Evolutionary conservation across 345 rosid species (phyloP).

Genomic region (Luvunga scandens): DNA sequence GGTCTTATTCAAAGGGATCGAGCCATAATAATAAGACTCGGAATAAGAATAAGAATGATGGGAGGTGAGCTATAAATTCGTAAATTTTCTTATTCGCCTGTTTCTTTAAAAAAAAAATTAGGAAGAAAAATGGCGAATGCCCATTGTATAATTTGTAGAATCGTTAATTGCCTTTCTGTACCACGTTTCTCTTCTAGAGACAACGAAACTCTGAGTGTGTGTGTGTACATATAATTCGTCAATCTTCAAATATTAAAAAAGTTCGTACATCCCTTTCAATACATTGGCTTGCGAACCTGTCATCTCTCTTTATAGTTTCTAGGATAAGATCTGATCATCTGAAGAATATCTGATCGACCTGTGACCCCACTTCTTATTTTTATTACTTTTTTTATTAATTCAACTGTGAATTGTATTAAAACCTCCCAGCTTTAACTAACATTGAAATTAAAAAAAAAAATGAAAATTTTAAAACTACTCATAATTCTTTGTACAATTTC

Average conservation of each 20-base stretch:
- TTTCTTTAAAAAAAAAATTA: too few relatives aligned
- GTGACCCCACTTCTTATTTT: conserved; percentile 17
- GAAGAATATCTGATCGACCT: conserved; percentile 13
- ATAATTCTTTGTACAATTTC: conserved; percentile 8
- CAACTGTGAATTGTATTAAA: background rate
- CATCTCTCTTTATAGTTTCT: background rate
- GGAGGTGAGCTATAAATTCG: too few relatives aligned
- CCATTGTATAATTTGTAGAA: background rate
- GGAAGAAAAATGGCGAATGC: background rate
- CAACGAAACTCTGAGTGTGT: background rate
- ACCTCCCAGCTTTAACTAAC: background rate
- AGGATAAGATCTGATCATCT: conserved; percentile 36
- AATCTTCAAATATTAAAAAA: background rate
- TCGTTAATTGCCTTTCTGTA: too few relatives aligned
- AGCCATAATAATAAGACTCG: too few relatives aligned
- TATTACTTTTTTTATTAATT: background rate
- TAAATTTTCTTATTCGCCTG: too few relatives aligned
- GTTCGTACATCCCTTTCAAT: conserved; percentile 17
- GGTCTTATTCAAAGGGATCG: too few relatives aligned
- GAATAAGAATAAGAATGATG: too few relatives aligned
- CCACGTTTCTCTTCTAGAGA: background rate
- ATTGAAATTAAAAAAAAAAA: background rate
- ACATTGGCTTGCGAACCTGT: conserved; percentile 21
- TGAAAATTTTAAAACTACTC: conserved; percentile 19
- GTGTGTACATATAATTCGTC: too few relatives aligned